Evolutionary conservation across 192 early-diverging fungal genomes (phyloP), one percentile per base, ranked within the genome.

Genomic region (Lobosporangium transversale): DNA sequence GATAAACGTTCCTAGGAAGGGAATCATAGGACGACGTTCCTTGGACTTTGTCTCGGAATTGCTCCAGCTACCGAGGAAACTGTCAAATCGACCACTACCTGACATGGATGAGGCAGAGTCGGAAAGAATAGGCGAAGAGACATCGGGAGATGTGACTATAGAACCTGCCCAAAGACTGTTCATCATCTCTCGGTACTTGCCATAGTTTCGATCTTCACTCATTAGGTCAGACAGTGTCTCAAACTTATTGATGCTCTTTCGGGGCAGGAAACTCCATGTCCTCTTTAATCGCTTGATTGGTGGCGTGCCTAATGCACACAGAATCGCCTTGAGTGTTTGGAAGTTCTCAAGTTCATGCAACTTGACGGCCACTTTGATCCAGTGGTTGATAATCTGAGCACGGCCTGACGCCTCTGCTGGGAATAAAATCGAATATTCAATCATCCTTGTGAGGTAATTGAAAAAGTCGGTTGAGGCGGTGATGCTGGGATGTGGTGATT

Each of bases 381-480:
- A 94, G 29, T 82, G 79, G 53, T 84, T 71, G 2, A 92, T 81
- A 20, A 78, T 71, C 45, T 83, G 80, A 5, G 88, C 90, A 9
- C 92, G 73, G 30, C 73, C 80, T 5, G 81, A 70, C 0, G 88
- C 79, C 61, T 86, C 82, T 43, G 78, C 59, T 2, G 86, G 88
- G 37, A 86, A 76, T 27, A 94, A 62, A 36, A 94, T 86, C 0
- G 92, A 84, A 58, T 83, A 83, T 61, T 94, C 92, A 37, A 94
- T 85, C 20, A 90, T 50, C 7, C 91, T 80, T 18, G 91, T 89
- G 1, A 92, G 55, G 66, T 89, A 92, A 62, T 94, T 94, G 87
- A 94, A 94, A 78, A 90, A 90, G 58, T 92, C 91, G 12, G 92
- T 86, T 14, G 83, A 85, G 2, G 85, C 86, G 31, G 86, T 87